Base-by-base conservation (phyloP, 202 grass and related monocot genomes). In the Cymbopogon flexuosus region DNA sequence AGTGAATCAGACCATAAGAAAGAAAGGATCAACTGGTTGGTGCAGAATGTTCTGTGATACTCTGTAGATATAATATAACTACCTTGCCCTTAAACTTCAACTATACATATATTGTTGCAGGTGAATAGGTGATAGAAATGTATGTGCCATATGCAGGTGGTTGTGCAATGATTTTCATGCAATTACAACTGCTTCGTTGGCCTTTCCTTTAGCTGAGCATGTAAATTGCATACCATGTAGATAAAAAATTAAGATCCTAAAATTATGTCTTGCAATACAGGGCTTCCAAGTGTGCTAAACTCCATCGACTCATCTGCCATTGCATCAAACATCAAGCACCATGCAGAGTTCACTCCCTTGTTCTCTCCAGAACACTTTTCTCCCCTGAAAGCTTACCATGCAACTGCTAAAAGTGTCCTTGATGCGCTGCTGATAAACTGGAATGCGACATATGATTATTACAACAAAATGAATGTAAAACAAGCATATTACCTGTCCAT, bases 401-500 rank as follows among this genome's bases (percentile, higher is more conserved):
- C 96, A 72, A 93, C 96, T 80, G 90, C 96, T 67, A 88, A 90
- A 88, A 99, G 96, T 88, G 90, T 99, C 77, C 87, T 86, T 43
- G 96, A 99, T 85, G 72, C 88, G 1, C 77, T 99, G 34, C 86
- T 99, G 81, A 91, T 96, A 66, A 99, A 99, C 63, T 99, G 96
- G 96, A 99, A 99, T 78, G 90, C 92, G 15, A 95, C 96, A 60
- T 91, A 96, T 88, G 85, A 96, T 23, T 92, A 85, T 87, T 91
- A 96, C 75, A 83, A 96, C 69, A 95, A 82, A 88, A 71, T 73
- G 75, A 99, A 96, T 66, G 80, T 87, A 81, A 99, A 99, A 83
- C 96, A 99, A 76, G 88, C 96, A 15, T 99, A 99, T 83, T 99
- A 99, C 88, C 80, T 99, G 12, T 99, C 96, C 66, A 99, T 99